These are phyloP conservation scores for Hypomyces rosellus DNA, from an alignment of 2,329 filamentous ascomycete genomes.

Conservation along the genomic window DNA sequence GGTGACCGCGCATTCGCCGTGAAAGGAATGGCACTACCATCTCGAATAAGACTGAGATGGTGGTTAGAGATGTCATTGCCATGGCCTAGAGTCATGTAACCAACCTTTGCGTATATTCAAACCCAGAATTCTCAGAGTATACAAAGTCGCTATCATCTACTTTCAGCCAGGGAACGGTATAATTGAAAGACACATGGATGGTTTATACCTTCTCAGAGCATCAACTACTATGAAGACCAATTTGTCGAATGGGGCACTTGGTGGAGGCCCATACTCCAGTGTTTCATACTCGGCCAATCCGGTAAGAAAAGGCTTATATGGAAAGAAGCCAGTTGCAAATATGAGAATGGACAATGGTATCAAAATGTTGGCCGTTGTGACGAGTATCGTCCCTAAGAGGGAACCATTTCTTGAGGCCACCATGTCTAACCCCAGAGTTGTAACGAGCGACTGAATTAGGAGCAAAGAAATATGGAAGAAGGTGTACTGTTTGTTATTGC, in stretches of 20 bases:
- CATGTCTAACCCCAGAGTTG: conserved; percentile 13
- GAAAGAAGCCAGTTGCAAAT: conserved; percentile 92
- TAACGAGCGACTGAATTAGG: not conserved
- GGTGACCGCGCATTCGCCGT: conserved; percentile 95
- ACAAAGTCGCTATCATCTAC: conserved; percentile 72
- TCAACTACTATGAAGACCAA: conserved; percentile 98
- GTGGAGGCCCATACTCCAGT: conserved; percentile 47
- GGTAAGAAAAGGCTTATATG: conserved; percentile 89
- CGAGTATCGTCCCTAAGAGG: conserved; percentile 32
- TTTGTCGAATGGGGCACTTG: conserved; percentile 73
- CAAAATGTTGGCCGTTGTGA: conserved; percentile 66
- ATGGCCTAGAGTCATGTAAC: conserved; percentile 12
- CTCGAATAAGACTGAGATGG: conserved; percentile 64
- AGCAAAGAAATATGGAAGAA: not conserved
- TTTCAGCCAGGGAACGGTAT: conserved; percentile 14
- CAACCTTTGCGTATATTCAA: conserved; percentile 82
- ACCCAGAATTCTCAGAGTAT: conserved; percentile 72
- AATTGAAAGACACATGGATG: not conserved
- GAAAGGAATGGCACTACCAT: conserved; percentile 81
- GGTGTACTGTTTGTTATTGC: not conserved
- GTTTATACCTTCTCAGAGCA: conserved; percentile 70
- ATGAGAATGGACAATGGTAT: conserved; percentile 67
- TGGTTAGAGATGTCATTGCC: not conserved
- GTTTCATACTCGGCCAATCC: conserved; percentile 68
- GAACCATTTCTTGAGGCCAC: conserved; percentile 20